phyloP scores from a whole-genome alignment of 148 eudicot genomes.

The Pouteria glomerata region DNA sequence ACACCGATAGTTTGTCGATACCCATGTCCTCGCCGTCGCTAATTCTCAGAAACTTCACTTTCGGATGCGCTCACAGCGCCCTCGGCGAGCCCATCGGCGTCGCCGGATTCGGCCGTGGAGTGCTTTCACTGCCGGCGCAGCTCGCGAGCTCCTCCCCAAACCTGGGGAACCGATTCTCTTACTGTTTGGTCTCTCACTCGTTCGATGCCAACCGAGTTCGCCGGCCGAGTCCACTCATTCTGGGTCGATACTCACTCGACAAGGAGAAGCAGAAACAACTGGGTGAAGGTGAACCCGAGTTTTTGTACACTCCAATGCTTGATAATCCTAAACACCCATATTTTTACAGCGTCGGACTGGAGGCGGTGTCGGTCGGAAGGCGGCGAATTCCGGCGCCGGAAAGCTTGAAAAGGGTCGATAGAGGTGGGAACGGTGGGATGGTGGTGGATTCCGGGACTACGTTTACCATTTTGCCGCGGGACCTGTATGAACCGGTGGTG shows the following conservation, averaged over 20 bases:
- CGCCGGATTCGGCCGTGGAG: constrained; percentile 86
- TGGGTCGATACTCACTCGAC: constrained; percentile 34
- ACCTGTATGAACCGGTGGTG: constrained; percentile 15
- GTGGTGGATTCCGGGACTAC: constrained; percentile 96
- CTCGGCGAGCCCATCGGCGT: constrained; percentile 87
- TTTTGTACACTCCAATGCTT: constrained; percentile 58
- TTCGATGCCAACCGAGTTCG: constrained; percentile 48
- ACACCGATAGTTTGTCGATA: constrained; percentile 30
- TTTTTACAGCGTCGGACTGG: constrained; percentile 63
- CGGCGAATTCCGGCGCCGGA: constrained; percentile 81
- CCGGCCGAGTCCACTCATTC: constrained; percentile 74
- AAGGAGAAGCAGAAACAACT: constrained; percentile 7
- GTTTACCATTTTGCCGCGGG: constrained; percentile 66
- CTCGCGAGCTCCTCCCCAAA: constrained; percentile 50
- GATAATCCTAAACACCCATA: constrained; percentile 70
- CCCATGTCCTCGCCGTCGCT: constrained; percentile 40
- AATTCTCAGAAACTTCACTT: constrained; percentile 50
- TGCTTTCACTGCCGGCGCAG: constrained; percentile 79
- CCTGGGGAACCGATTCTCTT: constrained; percentile 70
- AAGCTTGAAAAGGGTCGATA: constrained; percentile 16
- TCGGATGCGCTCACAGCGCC: constrained; percentile 72
- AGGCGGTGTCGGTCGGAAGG: constrained; percentile 47
- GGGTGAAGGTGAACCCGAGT: constrained; percentile 14
- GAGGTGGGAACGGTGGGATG: constrained; percentile 64
- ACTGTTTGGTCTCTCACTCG: constrained; percentile 74